Evolutionary conservation across 192 early-diverging fungal species (phyloP).

Genomic region (Backusella parvicylindrica): DNA sequence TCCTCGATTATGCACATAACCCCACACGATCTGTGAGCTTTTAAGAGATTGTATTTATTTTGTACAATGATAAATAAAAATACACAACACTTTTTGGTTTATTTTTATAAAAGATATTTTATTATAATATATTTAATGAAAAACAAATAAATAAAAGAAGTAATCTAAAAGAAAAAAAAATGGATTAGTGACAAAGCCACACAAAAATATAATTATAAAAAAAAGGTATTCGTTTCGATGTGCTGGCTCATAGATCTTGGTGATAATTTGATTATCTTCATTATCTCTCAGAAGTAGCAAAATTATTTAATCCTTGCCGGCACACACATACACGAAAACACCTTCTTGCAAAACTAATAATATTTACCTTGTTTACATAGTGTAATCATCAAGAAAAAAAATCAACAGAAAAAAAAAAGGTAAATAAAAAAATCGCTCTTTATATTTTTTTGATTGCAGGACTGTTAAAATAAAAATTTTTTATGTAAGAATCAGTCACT

Average conservation of each 20-base stretch:
- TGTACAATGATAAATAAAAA: too few relatives aligned
- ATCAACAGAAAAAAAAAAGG: not conserved
- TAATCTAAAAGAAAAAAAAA: not conserved
- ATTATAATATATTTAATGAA: too few relatives aligned
- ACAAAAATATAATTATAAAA: not conserved
- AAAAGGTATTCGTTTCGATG: too few relatives aligned
- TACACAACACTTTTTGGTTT: too few relatives aligned
- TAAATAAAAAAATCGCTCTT: not conserved
- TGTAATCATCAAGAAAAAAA: not conserved
- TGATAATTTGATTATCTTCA: not conserved
- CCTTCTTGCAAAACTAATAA: not conserved
- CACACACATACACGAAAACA: not conserved
- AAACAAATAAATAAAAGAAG: too few relatives aligned
- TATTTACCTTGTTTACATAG: not conserved
- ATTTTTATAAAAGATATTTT: too few relatives aligned
- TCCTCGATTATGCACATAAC: too few relatives aligned
- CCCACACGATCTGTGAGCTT: too few relatives aligned
- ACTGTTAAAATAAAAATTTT: not conserved
- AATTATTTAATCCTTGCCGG: not conserved
- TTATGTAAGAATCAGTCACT: not conserved
- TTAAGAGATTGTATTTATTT: too few relatives aligned
- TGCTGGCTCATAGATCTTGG: not conserved
- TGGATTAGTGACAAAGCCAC: not conserved
- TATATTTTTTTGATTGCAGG: not conserved
- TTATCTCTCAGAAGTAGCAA: constrained; percentile 5